Conservation (phyloP, 371 early-diverging fungal genomes). For the Mucor lusitanicus region DNA sequence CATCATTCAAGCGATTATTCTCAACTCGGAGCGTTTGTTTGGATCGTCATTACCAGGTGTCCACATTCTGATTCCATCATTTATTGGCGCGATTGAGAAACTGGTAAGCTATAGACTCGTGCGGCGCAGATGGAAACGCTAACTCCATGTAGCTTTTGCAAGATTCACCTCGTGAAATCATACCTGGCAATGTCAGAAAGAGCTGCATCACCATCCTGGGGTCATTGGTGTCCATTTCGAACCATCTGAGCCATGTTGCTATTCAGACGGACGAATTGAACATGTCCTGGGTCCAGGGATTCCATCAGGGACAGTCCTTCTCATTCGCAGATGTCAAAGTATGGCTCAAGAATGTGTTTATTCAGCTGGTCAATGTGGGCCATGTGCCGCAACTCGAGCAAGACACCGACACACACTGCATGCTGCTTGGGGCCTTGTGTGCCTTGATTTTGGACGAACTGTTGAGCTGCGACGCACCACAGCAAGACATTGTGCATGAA, state of each 20-base stretch:
- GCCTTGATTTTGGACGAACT: constrained; percentile 62
- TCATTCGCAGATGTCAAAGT: constrained; percentile 41
- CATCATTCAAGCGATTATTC: constrained; percentile 65
- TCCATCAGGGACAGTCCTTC: constrained; percentile 16
- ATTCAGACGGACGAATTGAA: constrained; percentile 24
- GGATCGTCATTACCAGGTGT: constrained; percentile 66
- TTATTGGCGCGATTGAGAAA: constrained; percentile 60
- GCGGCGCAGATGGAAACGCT: no score
- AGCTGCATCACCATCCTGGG: constrained; percentile 50
- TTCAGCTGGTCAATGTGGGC: constrained; percentile 46
- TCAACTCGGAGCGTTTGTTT: constrained; percentile 68
- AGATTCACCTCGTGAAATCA: constrained; percentile 21
- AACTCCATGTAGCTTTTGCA: constrained; percentile 28
- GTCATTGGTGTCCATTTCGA: constrained; percentile 42
- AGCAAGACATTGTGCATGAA: constrained; percentile 55
- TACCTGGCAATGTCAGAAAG: constrained; percentile 27
- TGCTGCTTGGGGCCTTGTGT: constrained; percentile 59
- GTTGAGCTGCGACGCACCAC: constrained; percentile 32
- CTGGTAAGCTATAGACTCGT: constrained; percentile 56
- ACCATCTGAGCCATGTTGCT: constrained; percentile 33
- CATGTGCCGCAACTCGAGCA: constrained; percentile 27
- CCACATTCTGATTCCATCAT: constrained; percentile 66
- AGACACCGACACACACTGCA: constrained; percentile 52
- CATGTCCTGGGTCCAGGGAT: constrained; percentile 23
- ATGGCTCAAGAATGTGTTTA: constrained; percentile 51